These are phyloP conservation scores for Fagopyrum homotropicum DNA, from an alignment of 148 eudicot species.

Conservation along the genomic window DNA sequence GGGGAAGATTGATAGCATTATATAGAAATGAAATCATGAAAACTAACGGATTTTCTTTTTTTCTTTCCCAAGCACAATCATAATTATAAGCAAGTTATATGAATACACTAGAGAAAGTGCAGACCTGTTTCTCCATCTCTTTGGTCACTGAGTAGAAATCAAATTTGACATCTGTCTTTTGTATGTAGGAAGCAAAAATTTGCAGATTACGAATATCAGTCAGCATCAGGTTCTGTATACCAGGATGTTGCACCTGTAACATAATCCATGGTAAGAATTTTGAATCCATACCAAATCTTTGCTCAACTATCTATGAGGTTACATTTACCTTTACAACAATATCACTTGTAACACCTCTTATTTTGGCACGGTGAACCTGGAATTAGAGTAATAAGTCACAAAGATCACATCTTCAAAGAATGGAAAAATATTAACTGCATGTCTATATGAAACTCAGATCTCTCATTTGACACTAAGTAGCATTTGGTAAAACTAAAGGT, in stretches of 20 bases:
- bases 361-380: conserved; percentile 86
- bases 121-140: conserved; percentile 97
- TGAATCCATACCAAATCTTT: conserved; percentile 7
- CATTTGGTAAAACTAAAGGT: not conserved
- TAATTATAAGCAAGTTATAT: not conserved
- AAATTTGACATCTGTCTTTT: conserved; percentile 91
- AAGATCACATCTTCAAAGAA: not conserved
- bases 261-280: conserved; percentile 15
- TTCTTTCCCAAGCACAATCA: not conserved
- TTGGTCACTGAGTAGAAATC: conserved; percentile 84
- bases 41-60: not conserved
- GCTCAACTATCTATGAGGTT: not conserved
- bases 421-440: not conserved
- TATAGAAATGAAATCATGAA: not conserved
- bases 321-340: conserved; percentile 80
- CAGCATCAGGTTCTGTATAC: conserved; percentile 90
- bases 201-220: conserved; percentile 89
- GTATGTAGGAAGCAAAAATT: conserved; percentile 90
- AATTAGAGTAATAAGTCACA: not conserved
- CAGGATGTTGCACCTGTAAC: conserved; percentile 94
- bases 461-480: not conserved
- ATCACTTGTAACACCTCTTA: conserved; percentile 59
- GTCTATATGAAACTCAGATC: not conserved
- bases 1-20: not conserved
- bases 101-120: not conserved